phyloP scores from a whole-genome alignment of 306 rosid genomes.

The Sesbania bispinosa region DNA sequence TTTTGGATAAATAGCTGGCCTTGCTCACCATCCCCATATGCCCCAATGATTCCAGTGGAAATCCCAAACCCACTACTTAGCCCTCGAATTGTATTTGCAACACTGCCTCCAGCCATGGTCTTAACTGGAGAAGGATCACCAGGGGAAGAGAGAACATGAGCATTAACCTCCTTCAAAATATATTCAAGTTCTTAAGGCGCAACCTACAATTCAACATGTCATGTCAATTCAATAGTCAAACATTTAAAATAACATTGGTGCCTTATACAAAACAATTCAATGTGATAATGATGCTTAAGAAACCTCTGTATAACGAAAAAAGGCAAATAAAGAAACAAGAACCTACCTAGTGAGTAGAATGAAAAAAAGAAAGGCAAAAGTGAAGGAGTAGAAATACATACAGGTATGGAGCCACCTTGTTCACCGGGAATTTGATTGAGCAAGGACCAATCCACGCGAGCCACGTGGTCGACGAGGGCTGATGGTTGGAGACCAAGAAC shows the following conservation, averaged over 20 bases:
- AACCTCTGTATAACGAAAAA: no score
- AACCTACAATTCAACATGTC: conserved; percentile 43
- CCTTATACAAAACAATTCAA: no score
- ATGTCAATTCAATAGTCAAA: neutral
- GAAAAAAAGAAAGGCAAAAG: neutral
- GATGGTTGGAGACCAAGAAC: conserved; percentile 69
- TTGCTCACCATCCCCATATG: conserved; percentile 72
- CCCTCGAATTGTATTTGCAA: conserved; percentile 82
- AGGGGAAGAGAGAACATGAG: conserved; percentile 33
- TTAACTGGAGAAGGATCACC: conserved; percentile 38
- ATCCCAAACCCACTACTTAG: conserved; percentile 67
- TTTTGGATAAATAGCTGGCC: conserved; percentile 55
- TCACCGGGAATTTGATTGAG: conserved; percentile 72
- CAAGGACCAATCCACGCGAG: conserved; percentile 56
- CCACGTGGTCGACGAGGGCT: conserved; percentile 74
- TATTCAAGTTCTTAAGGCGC: conserved; percentile 57
- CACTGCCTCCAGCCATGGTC: conserved; percentile 89
- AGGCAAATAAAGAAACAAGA: neutral
- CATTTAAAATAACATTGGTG: neutral
- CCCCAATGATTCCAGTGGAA: conserved; percentile 76
- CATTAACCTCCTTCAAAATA: conserved; percentile 51
- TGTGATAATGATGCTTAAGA: no score
- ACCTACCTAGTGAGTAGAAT: neutral
- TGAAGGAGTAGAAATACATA: conserved; percentile 1
- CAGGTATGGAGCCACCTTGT: conserved; percentile 85